Conservation (phyloP, 2,329 filamentous ascomycete species). For the Epichloe glyceriae region DNA sequence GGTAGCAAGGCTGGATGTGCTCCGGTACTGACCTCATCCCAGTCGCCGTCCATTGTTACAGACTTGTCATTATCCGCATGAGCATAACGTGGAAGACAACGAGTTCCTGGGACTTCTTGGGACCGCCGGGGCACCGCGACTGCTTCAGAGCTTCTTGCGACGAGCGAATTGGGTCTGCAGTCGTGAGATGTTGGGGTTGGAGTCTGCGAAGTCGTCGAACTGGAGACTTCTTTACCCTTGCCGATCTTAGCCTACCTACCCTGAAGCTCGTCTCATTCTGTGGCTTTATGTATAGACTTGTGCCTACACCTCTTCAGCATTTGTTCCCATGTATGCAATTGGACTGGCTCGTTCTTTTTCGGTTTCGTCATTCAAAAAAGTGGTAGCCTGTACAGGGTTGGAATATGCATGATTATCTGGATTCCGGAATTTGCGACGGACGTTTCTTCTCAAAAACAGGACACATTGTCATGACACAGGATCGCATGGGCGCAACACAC, state of each 20-base stretch:
- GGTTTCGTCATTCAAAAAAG: too few species aligned
- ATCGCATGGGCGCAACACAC: too few species aligned
- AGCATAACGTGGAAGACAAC: constrained; percentile 17
- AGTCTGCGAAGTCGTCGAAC: not conserved
- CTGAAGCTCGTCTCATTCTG: not conserved
- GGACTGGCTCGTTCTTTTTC: too few species aligned
- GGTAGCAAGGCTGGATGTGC: constrained; percentile 11
- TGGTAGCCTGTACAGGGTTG: too few species aligned
- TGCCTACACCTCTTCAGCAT: too few species aligned
- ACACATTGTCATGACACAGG: too few species aligned
- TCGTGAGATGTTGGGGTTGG: not conserved
- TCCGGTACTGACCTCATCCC: constrained; percentile 42
- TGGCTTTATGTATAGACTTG: not conserved
- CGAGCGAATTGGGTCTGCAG: not conserved
- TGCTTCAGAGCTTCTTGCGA: constrained; percentile 1
- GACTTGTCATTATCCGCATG: constrained; percentile 23
- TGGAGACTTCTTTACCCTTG: not conserved
- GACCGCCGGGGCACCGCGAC: constrained; percentile 6
- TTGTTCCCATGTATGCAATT: too few species aligned
- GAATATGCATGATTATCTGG: too few species aligned
- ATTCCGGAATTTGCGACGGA: too few species aligned
- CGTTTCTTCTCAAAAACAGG: too few species aligned
- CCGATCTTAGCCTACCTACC: not conserved
- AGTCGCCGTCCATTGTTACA: constrained; percentile 51
- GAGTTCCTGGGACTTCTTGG: not conserved